Evolutionary conservation across 2,329 filamentous ascomycete species (phyloP).

Genomic region (Aspergillus luchuensis): DNA sequence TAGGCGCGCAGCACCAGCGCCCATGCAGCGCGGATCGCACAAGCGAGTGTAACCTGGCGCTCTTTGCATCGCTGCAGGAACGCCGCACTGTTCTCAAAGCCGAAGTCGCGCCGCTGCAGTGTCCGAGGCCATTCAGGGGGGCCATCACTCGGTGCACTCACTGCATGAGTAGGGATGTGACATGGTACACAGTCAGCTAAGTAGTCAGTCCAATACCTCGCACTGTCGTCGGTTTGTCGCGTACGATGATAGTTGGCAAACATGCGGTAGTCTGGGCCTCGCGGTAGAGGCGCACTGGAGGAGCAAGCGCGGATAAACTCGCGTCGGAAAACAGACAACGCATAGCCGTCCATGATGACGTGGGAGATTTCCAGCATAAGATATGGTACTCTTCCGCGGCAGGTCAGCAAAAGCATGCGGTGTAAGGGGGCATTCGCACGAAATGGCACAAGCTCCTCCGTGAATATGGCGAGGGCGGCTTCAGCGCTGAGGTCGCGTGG

Average conservation of each 20-base stretch:
- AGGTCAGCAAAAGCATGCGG: background rate
- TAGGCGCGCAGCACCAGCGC: background rate
- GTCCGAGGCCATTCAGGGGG: background rate
- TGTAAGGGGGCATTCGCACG: background rate
- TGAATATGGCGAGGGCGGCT: background rate
- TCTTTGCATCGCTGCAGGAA: background rate
- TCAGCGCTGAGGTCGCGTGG: background rate
- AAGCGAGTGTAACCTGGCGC: constrained; percentile 1
- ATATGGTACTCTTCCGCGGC: background rate
- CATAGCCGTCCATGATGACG: background rate
- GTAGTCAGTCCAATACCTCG: background rate
- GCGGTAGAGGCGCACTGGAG: background rate
- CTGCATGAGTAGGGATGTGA: background rate
- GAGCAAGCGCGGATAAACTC: background rate
- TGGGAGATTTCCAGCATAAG: background rate
- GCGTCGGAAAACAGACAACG: background rate
- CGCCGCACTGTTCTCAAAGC: background rate
- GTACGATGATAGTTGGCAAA: background rate
- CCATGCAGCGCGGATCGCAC: background rate
- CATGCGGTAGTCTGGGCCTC: background rate
- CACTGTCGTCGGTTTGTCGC: background rate
- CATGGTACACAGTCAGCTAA: background rate
- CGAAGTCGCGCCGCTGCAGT: background rate
- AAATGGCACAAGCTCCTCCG: background rate
- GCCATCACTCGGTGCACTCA: background rate